A percentile compares a stretch with the other conserved stretches of the same genome.
Evolutionary conservation across 495 filamentous ascomycete species (phyloP).

Genomic region (Podospora pseudocomata): DNA sequence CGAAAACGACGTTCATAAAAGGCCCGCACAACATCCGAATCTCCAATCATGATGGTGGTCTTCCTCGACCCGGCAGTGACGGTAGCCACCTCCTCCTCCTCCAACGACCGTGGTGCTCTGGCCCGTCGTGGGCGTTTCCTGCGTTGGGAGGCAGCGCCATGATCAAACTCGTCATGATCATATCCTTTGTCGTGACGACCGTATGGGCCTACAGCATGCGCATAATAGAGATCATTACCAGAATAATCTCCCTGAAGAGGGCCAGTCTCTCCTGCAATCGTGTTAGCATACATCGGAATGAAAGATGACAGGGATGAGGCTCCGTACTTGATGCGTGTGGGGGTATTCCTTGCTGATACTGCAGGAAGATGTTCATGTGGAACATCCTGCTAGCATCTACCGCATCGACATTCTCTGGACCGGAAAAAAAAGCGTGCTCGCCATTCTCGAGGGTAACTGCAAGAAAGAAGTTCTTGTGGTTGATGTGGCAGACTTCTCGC

Average conservation of each 20-base stretch:
- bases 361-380: conserved; percentile 30
- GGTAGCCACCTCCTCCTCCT: conserved; percentile 27
- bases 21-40: conserved; percentile 53
- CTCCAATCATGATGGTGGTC: conserved; percentile 51
- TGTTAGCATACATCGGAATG: not conserved
- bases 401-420: conserved; percentile 25
- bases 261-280: not conserved
- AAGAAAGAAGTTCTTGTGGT: conserved; percentile 37
- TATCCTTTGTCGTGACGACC: not conserved
- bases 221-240: not conserved
- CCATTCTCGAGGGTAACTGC: conserved; percentile 35
- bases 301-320: not conserved
- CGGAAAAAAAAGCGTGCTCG: conserved; percentile 30
- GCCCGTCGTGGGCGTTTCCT: not conserved
- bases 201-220: not conserved
- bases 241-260: not conserved
- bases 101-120: not conserved
- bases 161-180: not conserved
- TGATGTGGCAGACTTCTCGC: conserved; percentile 38
- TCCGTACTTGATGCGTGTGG: not conserved
- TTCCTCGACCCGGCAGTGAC: conserved; percentile 26
- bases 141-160: not conserved
- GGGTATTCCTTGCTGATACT: conserved; percentile 15
- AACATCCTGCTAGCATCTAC: conserved; percentile 34
- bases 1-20: conserved; percentile 65